Percentiles rank a stretch among this genome's conserved stretches.
Evolutionary conservation across 257 asterid genomes (phyloP).

Genomic region (Nemophila menziesii): DNA sequence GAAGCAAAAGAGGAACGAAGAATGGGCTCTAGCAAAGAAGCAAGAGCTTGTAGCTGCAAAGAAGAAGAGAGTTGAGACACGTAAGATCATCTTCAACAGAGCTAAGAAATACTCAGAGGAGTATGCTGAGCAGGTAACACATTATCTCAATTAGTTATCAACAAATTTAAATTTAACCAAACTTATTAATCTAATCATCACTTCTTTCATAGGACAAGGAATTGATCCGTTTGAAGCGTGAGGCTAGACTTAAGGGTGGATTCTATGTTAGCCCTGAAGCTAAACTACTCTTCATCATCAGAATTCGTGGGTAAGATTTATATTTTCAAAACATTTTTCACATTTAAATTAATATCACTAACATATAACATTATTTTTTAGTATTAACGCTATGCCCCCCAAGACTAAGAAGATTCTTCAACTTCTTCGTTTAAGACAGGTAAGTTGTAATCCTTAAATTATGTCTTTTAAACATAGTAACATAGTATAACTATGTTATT

Average conservation of each 20-base stretch:
- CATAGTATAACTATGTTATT: background rate
- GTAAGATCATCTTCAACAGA: slow-evolving; percentile 7
- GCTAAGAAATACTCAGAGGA: background rate
- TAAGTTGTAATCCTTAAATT: slow-evolving; percentile 3
- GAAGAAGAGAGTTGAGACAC: slow-evolving; percentile 6
- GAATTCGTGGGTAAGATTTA: slow-evolving; percentile 44
- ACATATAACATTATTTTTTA: slow-evolving; percentile 2
- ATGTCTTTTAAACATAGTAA: background rate
- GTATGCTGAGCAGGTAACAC: background rate
- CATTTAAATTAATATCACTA: slow-evolving; percentile 2
- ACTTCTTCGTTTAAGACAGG: slow-evolving; percentile 63
- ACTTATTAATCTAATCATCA: background rate
- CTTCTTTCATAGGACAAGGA: slow-evolving; percentile 27
- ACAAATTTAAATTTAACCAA: background rate
- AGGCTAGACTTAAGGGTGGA: slow-evolving; percentile 49
- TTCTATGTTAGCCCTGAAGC: slow-evolving; percentile 46
- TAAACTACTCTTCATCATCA: slow-evolving; percentile 37
- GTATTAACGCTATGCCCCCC: slow-evolving; percentile 68
- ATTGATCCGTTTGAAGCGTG: slow-evolving; percentile 46
- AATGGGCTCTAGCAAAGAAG: slow-evolving; percentile 11
- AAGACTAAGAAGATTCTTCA: slow-evolving; percentile 57
- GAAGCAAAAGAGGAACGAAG: slow-evolving; percentile 8
- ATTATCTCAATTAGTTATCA: background rate
- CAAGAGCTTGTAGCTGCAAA: slow-evolving; percentile 6
- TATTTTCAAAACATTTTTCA: background rate